Base-by-base conservation (phyloP, 306 rosid species). In the Fagus sylvatica region DNA sequence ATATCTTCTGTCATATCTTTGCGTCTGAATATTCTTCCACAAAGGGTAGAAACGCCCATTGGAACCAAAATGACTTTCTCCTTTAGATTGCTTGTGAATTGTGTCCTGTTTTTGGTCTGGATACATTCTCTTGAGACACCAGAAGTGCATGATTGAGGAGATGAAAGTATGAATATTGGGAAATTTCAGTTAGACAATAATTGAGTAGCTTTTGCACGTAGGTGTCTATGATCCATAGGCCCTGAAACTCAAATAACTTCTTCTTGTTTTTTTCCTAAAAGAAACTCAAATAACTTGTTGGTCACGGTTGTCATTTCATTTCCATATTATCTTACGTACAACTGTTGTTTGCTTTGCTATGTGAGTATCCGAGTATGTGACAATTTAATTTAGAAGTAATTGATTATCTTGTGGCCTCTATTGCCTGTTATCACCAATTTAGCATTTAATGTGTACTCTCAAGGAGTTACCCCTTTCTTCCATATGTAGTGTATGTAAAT, bases 91-190 rank as follows among this genome's bases (percentile, higher is more conserved):
- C 2, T 3, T 15, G 34, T 77, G 95, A 74, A 90, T 76, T 56
- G 60, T 60, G 80, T 69, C 12, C 65, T 3, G 33, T 22, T 83
- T 84, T 69, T 66, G 77, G 90, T 81, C 90, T 73, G 0, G 70
- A 76, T 90, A 53, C 91, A 77, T 81, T 79, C 60, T 76, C 30
- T 3, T 42, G 64, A n/a, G 28, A 12, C 69, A 13, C 1, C 6
- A 65, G 57, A 46, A 32, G 3, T 49, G 71, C 73, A 70, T 51
- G 78, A 79, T 79, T 82, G 77, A 55, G 12, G 67, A 10, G 7
- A 39, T 54, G 64, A 79, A 66, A 53, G 69, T 8, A 28, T n/a
- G 1, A 60, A 33, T 17, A 22, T 2, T n/a, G 11, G 32, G 1
- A 19, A 67, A 37, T 53, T 67, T 32, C 69, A 1, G 40, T 7